Conservation (phyloP, 371 early-diverging fungal species). For the Mucor circinelloides region DNA sequence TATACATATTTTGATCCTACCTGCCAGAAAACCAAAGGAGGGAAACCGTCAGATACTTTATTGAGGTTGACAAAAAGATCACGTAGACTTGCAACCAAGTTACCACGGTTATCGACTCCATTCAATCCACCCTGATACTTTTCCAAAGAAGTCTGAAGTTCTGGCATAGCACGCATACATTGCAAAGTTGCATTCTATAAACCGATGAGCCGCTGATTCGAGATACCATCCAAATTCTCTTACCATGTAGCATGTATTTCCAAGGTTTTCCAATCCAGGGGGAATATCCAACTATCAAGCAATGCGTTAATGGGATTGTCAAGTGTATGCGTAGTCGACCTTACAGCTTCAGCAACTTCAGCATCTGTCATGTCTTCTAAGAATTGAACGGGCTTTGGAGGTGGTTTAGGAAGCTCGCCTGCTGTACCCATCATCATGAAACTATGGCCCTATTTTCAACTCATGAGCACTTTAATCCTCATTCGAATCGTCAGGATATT, state of each 20-base stretch:
- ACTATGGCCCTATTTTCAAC: conserved; percentile 51
- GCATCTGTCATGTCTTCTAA: conserved; percentile 92
- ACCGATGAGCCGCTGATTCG: background rate
- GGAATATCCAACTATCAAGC: conserved; percentile 76
- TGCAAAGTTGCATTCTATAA: conserved; percentile 92
- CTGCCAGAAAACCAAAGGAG: conserved; percentile 83
- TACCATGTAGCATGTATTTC: conserved; percentile 99
- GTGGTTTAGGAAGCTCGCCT: conserved; percentile 82
- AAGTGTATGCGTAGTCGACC: conserved; percentile 4
- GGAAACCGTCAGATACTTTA: conserved; percentile 72
- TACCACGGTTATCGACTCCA: conserved; percentile 53
- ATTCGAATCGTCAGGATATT: conserved; percentile 1
- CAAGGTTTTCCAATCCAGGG: conserved; percentile 89
- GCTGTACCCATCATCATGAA: conserved; percentile 96
- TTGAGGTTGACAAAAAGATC: conserved; percentile 73
- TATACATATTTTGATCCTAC: conserved; percentile 26
- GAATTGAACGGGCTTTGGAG: conserved; percentile 73
- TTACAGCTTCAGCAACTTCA: conserved; percentile 83
- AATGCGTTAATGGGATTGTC: background rate
- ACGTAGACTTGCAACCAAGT: conserved; percentile 72
- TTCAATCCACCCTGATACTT: conserved; percentile 47
- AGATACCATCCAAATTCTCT: background rate
- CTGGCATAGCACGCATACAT: conserved; percentile 88
- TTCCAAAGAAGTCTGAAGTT: conserved; percentile 70
- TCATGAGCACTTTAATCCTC: background rate